These are phyloP conservation scores for Cercophora newfieldiana DNA, from an alignment of 495 filamentous ascomycete species.

Conservation along the genomic window DNA sequence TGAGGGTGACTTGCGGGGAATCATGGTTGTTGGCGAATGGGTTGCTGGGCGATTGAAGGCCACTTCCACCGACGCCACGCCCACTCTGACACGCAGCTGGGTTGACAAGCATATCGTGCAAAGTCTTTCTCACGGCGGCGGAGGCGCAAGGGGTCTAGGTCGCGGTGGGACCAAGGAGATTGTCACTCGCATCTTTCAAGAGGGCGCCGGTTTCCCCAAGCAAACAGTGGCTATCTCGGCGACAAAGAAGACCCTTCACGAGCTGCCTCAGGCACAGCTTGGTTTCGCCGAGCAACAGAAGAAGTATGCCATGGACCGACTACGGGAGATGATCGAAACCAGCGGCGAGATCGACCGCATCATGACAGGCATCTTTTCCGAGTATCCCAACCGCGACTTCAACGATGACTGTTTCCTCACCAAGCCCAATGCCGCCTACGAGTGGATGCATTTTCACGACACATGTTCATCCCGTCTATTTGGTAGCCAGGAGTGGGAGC, in stretches of 20 bases:
- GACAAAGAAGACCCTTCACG: conserved; percentile 35
- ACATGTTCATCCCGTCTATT: conserved; percentile 71
- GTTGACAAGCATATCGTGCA: conserved; percentile 75
- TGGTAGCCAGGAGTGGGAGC: conserved; percentile 81
- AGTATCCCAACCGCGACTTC: conserved; percentile 81
- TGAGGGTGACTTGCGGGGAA: conserved; percentile 87
- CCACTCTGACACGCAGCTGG: conserved; percentile 73
- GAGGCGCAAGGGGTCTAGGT: conserved; percentile 73
- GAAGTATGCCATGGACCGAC: conserved; percentile 69
- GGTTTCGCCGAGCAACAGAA: conserved; percentile 75
- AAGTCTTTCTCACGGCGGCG: conserved; percentile 70
- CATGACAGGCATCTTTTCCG: conserved; percentile 72
- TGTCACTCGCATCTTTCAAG: conserved; percentile 79
- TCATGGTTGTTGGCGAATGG: conserved; percentile 95
- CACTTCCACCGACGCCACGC: conserved; percentile 33
- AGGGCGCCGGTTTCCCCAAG: conserved; percentile 82
- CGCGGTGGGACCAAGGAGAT: conserved; percentile 80
- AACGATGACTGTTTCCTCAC: conserved; percentile 90
- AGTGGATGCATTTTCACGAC: conserved; percentile 96
- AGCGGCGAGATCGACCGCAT: conserved; percentile 87
- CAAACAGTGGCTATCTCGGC: conserved; percentile 31
- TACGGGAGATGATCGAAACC: conserved; percentile 88
- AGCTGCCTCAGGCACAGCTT: conserved; percentile 52
- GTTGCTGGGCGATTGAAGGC: conserved; percentile 78
- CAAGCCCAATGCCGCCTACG: conserved; percentile 83